A percentile compares a stretch with the other conserved stretches of the same genome.
phyloP scores from a whole-genome alignment of 2,329 filamentous ascomycete genomes.

The Juglanconis sp. region DNA sequence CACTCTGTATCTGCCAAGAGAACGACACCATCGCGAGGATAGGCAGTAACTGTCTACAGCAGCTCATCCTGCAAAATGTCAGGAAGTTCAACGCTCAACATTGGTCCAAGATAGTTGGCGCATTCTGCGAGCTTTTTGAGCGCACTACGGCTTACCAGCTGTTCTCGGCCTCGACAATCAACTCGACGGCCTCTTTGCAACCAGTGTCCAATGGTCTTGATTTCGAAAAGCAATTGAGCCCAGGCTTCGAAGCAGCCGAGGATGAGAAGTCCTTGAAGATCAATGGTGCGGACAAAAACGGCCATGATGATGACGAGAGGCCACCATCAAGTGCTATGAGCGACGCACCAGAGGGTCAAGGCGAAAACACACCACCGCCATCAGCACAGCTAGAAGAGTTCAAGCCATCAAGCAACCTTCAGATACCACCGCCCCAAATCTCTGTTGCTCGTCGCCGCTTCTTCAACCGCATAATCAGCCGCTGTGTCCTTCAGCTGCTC shows the following conservation, averaged over 20 bases:
- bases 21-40: constrained; percentile 98
- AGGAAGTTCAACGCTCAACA: constrained; percentile 83
- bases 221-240: constrained; percentile 44
- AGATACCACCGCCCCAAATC: constrained; percentile 87
- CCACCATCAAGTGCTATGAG: constrained; percentile 27
- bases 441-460: constrained; percentile 89
- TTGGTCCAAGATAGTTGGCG: constrained; percentile 91
- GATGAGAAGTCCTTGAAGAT: constrained; percentile 61
- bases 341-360: constrained; percentile 32
- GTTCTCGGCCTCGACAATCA: constrained; percentile 74
- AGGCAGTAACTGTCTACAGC: constrained; percentile 95
- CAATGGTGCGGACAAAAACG: constrained; percentile 49
- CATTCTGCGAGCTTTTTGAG: constrained; percentile 94
- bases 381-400: constrained; percentile 72
- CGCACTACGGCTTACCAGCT: constrained; percentile 92
- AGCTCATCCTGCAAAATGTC: constrained; percentile 94
- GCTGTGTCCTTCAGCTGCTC: constrained; percentile 92
- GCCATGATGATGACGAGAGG: constrained; percentile 28
- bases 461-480: constrained; percentile 99
- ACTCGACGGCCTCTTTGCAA: constrained; percentile 49
- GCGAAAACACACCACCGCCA: constrained; percentile 28
- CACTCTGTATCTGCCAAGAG: constrained; percentile 96
- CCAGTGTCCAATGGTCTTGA: constrained; percentile 52
- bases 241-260: constrained; percentile 35
- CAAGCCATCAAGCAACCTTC: constrained; percentile 69